Evolutionary conservation across 2,329 filamentous ascomycete species (phyloP).

Genomic region (Ophiostoma novo-ulmi): DNA sequence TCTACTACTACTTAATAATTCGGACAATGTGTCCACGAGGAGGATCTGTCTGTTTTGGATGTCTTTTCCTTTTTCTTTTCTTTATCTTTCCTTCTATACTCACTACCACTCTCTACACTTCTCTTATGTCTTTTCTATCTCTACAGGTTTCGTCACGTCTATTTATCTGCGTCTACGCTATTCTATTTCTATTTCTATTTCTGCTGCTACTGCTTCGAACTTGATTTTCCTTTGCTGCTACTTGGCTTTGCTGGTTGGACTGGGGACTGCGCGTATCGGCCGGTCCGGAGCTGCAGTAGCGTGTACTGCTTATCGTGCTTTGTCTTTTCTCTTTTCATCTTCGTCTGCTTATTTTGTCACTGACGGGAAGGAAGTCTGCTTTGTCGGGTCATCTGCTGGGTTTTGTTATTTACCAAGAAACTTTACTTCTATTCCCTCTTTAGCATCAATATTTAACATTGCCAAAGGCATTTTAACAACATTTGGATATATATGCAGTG

Average conservation of each 20-base stretch:
- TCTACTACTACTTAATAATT: slow-evolving; percentile 16
- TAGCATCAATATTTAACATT: background rate
- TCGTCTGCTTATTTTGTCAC: background rate
- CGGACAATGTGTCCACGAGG: background rate
- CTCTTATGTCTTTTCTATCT: slow-evolving; percentile 8
- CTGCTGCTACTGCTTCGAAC: too few relatives aligned
- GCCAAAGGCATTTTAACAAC: background rate
- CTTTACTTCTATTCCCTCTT: background rate
- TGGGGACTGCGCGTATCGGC: background rate
- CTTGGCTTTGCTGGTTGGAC: background rate
- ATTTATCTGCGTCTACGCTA: background rate
- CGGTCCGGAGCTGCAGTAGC: background rate
- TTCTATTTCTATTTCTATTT: background rate
- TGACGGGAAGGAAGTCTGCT: background rate
- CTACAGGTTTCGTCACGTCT: slow-evolving; percentile 3
- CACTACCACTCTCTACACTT: background rate
- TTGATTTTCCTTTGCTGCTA: background rate
- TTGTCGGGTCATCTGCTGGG: background rate
- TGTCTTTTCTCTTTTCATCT: background rate
- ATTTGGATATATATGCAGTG: too few relatives aligned
- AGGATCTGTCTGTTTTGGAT: background rate
- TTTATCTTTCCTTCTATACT: background rate
- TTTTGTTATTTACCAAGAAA: background rate
- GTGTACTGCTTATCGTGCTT: background rate
- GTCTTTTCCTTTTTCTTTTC: background rate